phyloP scores from a whole-genome alignment of 2,329 filamentous ascomycete genomes.

The Xylaria sp. region DNA sequence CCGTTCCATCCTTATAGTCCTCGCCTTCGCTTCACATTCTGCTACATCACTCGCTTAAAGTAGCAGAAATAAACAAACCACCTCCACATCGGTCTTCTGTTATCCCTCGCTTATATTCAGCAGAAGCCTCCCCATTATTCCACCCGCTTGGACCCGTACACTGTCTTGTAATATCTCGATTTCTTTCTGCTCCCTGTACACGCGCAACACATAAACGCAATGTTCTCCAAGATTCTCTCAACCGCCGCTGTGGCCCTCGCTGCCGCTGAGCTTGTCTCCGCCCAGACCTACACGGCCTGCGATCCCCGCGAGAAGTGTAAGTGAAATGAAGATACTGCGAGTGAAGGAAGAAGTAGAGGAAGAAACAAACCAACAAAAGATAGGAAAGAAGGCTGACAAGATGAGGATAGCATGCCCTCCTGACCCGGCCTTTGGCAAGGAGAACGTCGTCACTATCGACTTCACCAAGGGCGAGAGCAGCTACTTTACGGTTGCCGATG shows the following conservation, averaged over 20 bases:
- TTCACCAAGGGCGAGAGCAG: slow-evolving; percentile 79
- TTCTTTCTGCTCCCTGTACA: slow-evolving; percentile 17
- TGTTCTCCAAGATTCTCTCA: slow-evolving; percentile 61
- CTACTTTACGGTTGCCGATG: slow-evolving; percentile 59
- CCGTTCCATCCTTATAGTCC: slow-evolving; percentile 8
- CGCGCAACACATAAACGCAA: slow-evolving; percentile 40
- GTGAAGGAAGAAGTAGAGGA: background rate
- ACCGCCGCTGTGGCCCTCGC: slow-evolving; percentile 61
- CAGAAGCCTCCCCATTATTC: slow-evolving; percentile 20
- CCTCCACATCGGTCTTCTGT: slow-evolving; percentile 22
- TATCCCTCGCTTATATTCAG: slow-evolving; percentile 39
- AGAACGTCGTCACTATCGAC: slow-evolving; percentile 68
- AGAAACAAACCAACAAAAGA: background rate
- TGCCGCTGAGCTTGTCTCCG: slow-evolving; percentile 61
- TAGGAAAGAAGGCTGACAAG: slow-evolving; percentile 40
- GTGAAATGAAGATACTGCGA: slow-evolving; percentile 30
- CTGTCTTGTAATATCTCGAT: slow-evolving; percentile 26
- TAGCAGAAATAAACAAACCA: slow-evolving; percentile 30
- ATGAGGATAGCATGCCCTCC: slow-evolving; percentile 69
- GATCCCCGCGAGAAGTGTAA: slow-evolving; percentile 65
- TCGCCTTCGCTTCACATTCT: slow-evolving; percentile 24
- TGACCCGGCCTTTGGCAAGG: slow-evolving; percentile 78
- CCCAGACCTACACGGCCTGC: slow-evolving; percentile 68
- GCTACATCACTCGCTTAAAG: slow-evolving; percentile 41
- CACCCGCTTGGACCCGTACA: slow-evolving; percentile 10